Percentiles rank a stretch among this genome's conserved stretches.
These are phyloP conservation scores for Areca catechu DNA, from an alignment of 176 grass and related monocot species.

Conservation along the genomic window DNA sequence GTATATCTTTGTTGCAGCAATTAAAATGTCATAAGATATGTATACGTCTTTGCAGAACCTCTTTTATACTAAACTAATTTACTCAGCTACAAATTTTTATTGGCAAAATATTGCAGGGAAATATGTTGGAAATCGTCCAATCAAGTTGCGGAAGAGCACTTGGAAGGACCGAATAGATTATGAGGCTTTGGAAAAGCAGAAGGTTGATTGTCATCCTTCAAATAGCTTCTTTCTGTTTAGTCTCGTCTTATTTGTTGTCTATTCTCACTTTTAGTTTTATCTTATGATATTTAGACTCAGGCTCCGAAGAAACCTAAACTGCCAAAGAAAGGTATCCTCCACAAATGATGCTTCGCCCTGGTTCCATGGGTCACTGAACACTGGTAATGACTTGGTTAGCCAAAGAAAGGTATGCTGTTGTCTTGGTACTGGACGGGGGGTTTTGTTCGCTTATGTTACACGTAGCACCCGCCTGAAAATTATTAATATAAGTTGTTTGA, in stretches of 20 bases:
- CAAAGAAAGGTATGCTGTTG: no score
- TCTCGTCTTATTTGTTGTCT: not conserved
- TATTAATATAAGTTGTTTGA: no score
- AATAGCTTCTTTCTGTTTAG: not conserved
- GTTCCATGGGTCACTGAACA: not conserved
- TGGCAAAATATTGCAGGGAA: conserved; percentile 45
- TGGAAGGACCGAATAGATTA: conserved; percentile 75
- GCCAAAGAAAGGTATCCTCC: conserved; percentile 51
- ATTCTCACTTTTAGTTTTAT: not conserved
- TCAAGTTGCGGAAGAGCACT: conserved; percentile 71
- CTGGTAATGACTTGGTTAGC: no score
- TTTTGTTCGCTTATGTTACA: no score
- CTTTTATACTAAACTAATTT: not conserved
- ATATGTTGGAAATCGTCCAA: conserved; percentile 75
- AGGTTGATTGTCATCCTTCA: conserved; percentile 30
- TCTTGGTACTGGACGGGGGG: no score
- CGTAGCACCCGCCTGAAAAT: no score
- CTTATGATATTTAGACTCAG: conserved; percentile 25
- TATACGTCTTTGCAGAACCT: not conserved
- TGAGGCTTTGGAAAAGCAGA: conserved; percentile 49
- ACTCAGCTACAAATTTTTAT: not conserved
- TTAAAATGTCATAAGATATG: not conserved
- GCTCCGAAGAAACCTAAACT: conserved; percentile 45
- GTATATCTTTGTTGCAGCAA: not conserved
- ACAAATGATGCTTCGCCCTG: conserved; percentile 34